Conservation (phyloP, 345 rosid genomes). For the Eucalyptus regnans region DNA sequence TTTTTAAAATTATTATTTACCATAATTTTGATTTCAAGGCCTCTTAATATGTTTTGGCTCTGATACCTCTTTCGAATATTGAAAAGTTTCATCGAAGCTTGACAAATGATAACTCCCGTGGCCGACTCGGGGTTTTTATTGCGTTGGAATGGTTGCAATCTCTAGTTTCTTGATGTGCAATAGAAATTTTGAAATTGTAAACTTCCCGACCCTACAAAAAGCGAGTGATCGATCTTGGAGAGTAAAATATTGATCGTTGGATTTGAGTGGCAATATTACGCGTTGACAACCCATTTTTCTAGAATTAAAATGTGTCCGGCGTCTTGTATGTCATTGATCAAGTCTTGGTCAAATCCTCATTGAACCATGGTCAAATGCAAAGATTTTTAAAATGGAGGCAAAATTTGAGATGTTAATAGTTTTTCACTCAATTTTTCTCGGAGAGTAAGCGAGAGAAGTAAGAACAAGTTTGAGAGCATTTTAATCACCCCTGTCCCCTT, state of each 20-base stretch:
- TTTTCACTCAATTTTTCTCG: background rate
- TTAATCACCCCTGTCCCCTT: background rate
- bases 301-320: background rate
- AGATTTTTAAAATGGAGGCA: background rate
- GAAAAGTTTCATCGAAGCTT: background rate
- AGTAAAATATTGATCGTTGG: background rate
- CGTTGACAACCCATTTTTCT: background rate
- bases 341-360: background rate
- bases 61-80: background rate
- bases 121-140: background rate
- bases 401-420: background rate
- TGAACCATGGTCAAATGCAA: background rate
- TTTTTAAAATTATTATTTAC: background rate
- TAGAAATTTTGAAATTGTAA: background rate
- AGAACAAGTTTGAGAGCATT: background rate
- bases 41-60: background rate
- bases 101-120: background rate
- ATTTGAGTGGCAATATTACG: background rate
- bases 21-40: background rate
- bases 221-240: background rate
- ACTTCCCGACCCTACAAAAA: background rate
- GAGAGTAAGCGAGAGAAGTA: background rate
- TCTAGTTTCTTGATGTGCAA: background rate
- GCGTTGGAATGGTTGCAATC: background rate
- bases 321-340: background rate